These are phyloP conservation scores for Recurvomyces mirabilis DNA, from an alignment of 495 filamentous ascomycete genomes.

Conservation along the genomic window DNA sequence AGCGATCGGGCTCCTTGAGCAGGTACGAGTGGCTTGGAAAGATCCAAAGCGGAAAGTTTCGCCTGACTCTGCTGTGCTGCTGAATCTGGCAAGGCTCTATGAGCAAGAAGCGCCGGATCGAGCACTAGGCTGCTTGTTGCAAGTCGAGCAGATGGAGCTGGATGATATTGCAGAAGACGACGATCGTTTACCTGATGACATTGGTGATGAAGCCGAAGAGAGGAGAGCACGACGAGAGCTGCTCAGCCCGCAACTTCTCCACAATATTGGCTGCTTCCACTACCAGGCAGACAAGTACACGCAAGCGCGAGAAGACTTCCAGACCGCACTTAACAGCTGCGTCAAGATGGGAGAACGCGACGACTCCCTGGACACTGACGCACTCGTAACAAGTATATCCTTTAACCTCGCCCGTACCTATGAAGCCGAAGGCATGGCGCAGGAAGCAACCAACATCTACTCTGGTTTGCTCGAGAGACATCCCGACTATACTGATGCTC, in stretches of 20 bases:
- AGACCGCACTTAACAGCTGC: slow-evolving; percentile 77
- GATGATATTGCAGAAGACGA: slow-evolving; percentile 60
- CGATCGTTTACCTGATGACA: slow-evolving; percentile 40
- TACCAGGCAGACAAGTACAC: slow-evolving; percentile 76
- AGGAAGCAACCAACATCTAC: slow-evolving; percentile 79
- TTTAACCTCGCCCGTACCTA: slow-evolving; percentile 97
- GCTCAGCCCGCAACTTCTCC: slow-evolving; percentile 80
- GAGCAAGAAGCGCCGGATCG: slow-evolving; percentile 77
- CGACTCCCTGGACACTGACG: slow-evolving; percentile 59
- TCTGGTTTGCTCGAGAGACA: slow-evolving; percentile 72
- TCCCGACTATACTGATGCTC: slow-evolving; percentile 82
- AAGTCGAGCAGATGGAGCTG: slow-evolving; percentile 78
- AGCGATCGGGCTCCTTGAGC: slow-evolving; percentile 69
- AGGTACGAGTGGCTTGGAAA: slow-evolving; percentile 82
- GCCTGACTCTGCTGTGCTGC: slow-evolving; percentile 75
- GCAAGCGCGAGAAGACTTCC: slow-evolving; percentile 73
- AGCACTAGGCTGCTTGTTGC: slow-evolving; percentile 77
- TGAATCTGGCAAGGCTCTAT: slow-evolving; percentile 85
- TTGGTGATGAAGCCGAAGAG: slow-evolving; percentile 40
- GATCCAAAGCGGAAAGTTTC: slow-evolving; percentile 69
- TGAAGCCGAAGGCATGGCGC: slow-evolving; percentile 67
- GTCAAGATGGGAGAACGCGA: slow-evolving; percentile 51
- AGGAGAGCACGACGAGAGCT: slow-evolving; percentile 41
- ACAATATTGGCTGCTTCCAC: slow-evolving; percentile 93
- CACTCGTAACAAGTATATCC: slow-evolving; percentile 82